A percentile compares a stretch with the other conserved stretches of the same genome.
Conservation (phyloP, 2,329 filamentous ascomycete genomes). For the Chalara sp. region DNA sequence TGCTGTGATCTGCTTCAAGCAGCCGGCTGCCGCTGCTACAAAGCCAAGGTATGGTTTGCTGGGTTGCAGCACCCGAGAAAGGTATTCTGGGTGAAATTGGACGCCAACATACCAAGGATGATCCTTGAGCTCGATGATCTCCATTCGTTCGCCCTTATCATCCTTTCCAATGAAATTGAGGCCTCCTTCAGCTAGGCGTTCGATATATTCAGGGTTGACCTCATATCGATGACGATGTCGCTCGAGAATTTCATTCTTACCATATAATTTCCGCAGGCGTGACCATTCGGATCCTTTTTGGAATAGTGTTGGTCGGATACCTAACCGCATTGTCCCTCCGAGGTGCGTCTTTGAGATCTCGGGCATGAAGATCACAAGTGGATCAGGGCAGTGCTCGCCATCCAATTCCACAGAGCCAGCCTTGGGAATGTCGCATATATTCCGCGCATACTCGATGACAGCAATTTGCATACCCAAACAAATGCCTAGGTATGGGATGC, state of each 20-base stretch:
- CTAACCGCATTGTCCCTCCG: slow-evolving; percentile 80
- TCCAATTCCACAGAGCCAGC: slow-evolving; percentile 24
- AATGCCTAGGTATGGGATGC: slow-evolving; percentile 78
- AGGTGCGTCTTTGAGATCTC: slow-evolving; percentile 71
- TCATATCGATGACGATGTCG: slow-evolving; percentile 87
- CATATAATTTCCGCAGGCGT: slow-evolving; percentile 70
- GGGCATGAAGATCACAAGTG: slow-evolving; percentile 82
- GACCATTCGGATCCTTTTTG: slow-evolving; percentile 55
- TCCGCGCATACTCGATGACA: slow-evolving; percentile 80
- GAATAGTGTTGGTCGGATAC: slow-evolving; percentile 64
- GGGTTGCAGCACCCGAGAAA: slow-evolving; percentile 66
- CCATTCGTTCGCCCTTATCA: slow-evolving; percentile 71
- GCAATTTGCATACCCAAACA: slow-evolving; percentile 73
- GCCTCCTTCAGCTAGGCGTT: slow-evolving; percentile 59
- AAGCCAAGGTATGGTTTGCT: slow-evolving; percentile 77
- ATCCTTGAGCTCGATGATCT: slow-evolving; percentile 74
- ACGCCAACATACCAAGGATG: slow-evolving; percentile 82
- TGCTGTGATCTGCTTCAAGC: slow-evolving; percentile 22
- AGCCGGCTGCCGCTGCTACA: slow-evolving; percentile 58
- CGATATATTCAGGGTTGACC: slow-evolving; percentile 75
- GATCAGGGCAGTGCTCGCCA: slow-evolving; percentile 24
- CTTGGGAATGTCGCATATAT: slow-evolving; percentile 57
- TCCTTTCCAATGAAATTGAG: slow-evolving; percentile 76
- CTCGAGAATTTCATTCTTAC: slow-evolving; percentile 53
- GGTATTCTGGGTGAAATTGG: slow-evolving; percentile 86